Base-by-base conservation (phyloP, 345 rosid genomes). In the Laguncularia racemosa region DNA sequence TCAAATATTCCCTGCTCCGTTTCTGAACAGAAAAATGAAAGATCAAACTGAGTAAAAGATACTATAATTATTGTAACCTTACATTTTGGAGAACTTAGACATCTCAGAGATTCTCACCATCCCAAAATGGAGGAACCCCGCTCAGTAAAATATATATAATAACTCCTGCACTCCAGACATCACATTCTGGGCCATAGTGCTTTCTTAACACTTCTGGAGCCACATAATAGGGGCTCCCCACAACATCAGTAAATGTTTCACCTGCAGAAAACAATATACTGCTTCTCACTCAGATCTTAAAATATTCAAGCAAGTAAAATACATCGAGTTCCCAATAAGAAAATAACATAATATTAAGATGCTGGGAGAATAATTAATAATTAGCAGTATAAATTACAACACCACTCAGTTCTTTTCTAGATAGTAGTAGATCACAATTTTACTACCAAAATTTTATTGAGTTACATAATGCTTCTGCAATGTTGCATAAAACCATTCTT, bases 51-150 rank as follows among this genome's bases (percentile, higher is more conserved):
- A 69, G 62, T 18, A 50, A 12, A 62, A 73, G 50, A 67, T 55
- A n/a, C n/a, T n/a, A n/a, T 68, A 33, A 45, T 16, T 40, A 61
- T 13, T 28, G 28, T 52, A 58, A 63, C 14, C 52, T 60, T 33
- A 16, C n/a, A 48, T 16, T 6, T 20, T n/a, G 7, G 48, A 44
- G 45, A 57, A 56, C 16, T 46, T 14, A 46, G 53, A 45, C 19
- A n/a, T n/a, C n/a, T n/a, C 53, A 40, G 23, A 57, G 33, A 52
- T 17, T 58, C 77, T 77, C 61, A 92, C 98, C 99, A 67, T 86
- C 99, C 99, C 99, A 93, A 66, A 93, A 93, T 28, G 97, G 99
- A 54, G 97, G 99, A 1, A 93, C 99, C 2, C 99, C 99, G 52
- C 96, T 70, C 21, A 93, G 73, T 56, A 93, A 73, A 50, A 93